Base-by-base conservation (phyloP, 2,329 filamentous ascomycete genomes). In the Aspergillus cejpii region DNA sequence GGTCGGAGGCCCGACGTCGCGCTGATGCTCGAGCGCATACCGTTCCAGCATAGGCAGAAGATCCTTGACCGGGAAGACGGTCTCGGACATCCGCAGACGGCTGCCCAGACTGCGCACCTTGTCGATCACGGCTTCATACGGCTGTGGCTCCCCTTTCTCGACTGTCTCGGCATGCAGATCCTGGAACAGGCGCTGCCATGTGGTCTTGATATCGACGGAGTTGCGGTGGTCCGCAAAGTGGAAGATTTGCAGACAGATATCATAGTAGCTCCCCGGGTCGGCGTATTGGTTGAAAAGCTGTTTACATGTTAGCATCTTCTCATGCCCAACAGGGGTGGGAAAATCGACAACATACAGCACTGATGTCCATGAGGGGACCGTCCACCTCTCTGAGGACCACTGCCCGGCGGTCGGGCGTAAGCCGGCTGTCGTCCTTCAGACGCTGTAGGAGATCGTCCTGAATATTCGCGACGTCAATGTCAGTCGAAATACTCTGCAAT, bases 221-320 rank as follows among this genome's bases (percentile, higher is more conserved):
- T 91, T 94, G 57, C 91, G 85, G 72, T 94, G 87, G 66, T 97
- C 89, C 37, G 91, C 91, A 1, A 85, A 80, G 65, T 94, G 85
- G 72, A 90, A 97, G 59, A 98, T 95, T 48, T 91, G 76, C 6
- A 98, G 79, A 62, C 87, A 95, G 40, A 98, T 79, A 63, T 97
- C 92, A 69, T 89, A 91, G 74, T 98, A 98, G 39, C 82, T 84
- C 2, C 88, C 92, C 59, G 87, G 84, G 61, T 96, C 90, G 44
- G 90, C 88, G 59, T 89, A 98, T 51, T 81, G 74, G 63, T 97
- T 94, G 71, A 88, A 98, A n/a, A 98, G 80, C 82, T 94, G 59
- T 2, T n/a, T 21, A 44, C 39, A 26, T 7, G 20, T 50, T 47
- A 51, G 62, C 51, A 63, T 51, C 38, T 34, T 45, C 55, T 46